Evolutionary conservation across 2,329 filamentous ascomycete genomes (phyloP).

Genomic region (Sporothrix phasma): DNA sequence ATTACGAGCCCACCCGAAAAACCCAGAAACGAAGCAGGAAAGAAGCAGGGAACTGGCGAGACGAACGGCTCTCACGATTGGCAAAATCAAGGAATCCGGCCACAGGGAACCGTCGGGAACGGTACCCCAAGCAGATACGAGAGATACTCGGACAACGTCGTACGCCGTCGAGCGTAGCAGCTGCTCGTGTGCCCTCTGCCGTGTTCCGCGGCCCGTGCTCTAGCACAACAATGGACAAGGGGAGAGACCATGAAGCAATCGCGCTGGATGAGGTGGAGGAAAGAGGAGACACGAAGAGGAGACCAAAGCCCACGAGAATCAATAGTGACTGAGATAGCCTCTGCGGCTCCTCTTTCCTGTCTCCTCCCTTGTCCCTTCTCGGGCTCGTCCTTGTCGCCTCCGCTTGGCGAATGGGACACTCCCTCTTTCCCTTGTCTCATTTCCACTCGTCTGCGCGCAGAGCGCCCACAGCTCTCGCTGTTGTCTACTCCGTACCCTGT

Average conservation of each 20-base stretch:
- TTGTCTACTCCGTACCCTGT: too few relatives aligned
- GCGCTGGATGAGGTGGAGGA: neutral
- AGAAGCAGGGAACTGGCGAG: neutral
- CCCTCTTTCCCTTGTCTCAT: neutral
- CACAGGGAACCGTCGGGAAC: neutral
- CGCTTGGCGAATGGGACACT: conserved; percentile 5
- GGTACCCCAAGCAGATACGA: neutral
- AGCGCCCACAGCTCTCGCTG: neutral
- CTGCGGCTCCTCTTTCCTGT: neutral
- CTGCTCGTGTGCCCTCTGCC: neutral
- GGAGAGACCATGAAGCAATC: neutral
- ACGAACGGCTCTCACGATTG: neutral
- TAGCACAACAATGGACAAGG: neutral
- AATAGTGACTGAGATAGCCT: neutral
- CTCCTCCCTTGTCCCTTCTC: neutral
- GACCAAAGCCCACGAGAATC: neutral
- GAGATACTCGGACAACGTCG: too few relatives aligned
- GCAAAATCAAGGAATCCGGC: neutral
- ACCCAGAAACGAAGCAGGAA: neutral
- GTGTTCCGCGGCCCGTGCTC: neutral
- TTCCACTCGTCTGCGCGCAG: neutral
- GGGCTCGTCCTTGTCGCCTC: neutral
- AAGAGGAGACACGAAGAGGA: neutral
- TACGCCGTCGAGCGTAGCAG: too few relatives aligned
- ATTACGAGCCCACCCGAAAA: neutral